A percentile compares a stretch with the other conserved stretches of the same genome.
These are phyloP conservation scores for Eragrostis curvula DNA, from an alignment of 176 grass and related monocot genomes.

Conservation along the genomic window DNA sequence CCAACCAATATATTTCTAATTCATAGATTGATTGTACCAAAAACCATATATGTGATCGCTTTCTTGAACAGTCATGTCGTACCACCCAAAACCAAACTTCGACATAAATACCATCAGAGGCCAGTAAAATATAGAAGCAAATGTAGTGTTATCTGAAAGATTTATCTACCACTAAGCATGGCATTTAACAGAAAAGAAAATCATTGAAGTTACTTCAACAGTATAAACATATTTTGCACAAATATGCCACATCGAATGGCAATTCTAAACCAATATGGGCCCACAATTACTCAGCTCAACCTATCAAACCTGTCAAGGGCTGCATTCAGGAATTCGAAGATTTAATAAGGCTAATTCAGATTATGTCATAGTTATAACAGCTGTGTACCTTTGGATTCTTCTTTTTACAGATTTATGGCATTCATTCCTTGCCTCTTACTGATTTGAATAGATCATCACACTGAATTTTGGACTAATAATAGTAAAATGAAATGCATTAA, in stretches of 20 bases:
- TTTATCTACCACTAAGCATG: background rate
- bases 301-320: background rate
- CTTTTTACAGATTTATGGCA: conserved; percentile 21
- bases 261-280: conserved; percentile 16
- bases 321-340: background rate
- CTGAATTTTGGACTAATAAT: background rate
- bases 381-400: background rate
- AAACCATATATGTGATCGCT: background rate
- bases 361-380: background rate
- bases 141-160: background rate
- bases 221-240: conserved; percentile 14
- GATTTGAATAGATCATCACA: background rate
- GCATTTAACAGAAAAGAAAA: conserved; percentile 20
- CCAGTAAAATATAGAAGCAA: conserved; percentile 12
- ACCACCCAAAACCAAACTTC: too few relatives aligned
- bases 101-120: background rate
- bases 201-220: conserved; percentile 20
- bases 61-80: background rate
- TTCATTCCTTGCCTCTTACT: background rate
- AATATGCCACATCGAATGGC: background rate
- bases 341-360: background rate
- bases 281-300: conserved; percentile 7
- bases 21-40: background rate
- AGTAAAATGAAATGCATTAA: conserved; percentile 33
- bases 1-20: background rate